phyloP scores from a whole-genome alignment of 306 rosid genomes.

The Benincasa hispida region DNA sequence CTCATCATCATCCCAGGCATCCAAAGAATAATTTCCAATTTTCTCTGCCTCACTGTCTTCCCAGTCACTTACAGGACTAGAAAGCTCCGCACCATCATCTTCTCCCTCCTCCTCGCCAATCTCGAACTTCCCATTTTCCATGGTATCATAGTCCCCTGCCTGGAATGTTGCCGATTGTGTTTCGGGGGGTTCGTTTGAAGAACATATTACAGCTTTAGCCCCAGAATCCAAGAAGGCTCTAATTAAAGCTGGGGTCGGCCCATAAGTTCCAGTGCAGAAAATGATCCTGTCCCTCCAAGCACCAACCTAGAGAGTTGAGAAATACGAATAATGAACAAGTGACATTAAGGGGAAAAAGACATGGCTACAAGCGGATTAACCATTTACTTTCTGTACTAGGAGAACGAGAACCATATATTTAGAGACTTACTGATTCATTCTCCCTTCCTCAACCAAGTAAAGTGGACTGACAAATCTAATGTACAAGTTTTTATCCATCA shows the following conservation, averaged over 20 bases:
- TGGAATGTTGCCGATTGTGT: slow-evolving; percentile 30
- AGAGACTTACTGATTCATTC: not conserved
- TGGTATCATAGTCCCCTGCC: slow-evolving; percentile 34
- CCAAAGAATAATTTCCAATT: slow-evolving; percentile 22
- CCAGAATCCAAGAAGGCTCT: slow-evolving; percentile 77
- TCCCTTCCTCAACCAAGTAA: not conserved
- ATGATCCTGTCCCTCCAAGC: slow-evolving; percentile 98
- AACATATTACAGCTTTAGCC: slow-evolving; percentile 85
- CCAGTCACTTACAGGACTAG: slow-evolving; percentile 90
- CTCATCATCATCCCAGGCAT: slow-evolving; percentile 63
- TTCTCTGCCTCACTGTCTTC: slow-evolving; percentile 79
- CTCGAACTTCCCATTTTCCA: slow-evolving; percentile 81
- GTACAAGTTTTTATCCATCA: not conserved
- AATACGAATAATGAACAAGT: slow-evolving; percentile 3
- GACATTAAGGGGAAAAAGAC: slow-evolving; percentile 5
- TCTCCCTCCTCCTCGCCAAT: slow-evolving; percentile 87
- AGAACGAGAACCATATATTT: not conserved
- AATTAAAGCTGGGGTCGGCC: slow-evolving; percentile 57
- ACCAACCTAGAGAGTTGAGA: slow-evolving; percentile 57
- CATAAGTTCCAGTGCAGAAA: slow-evolving; percentile 70
- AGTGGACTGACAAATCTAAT: not conserved
- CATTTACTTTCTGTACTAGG: not conserved
- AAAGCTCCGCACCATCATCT: slow-evolving; percentile 46
- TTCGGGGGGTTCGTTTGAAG: slow-evolving; percentile 73
- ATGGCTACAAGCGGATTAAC: slow-evolving; percentile 1